Percentiles rank a stretch among this genome's conserved stretches.
Evolutionary conservation across 805 yeast genomes (phyloP).

Genomic region (Maudiozyma turicensis): DNA sequence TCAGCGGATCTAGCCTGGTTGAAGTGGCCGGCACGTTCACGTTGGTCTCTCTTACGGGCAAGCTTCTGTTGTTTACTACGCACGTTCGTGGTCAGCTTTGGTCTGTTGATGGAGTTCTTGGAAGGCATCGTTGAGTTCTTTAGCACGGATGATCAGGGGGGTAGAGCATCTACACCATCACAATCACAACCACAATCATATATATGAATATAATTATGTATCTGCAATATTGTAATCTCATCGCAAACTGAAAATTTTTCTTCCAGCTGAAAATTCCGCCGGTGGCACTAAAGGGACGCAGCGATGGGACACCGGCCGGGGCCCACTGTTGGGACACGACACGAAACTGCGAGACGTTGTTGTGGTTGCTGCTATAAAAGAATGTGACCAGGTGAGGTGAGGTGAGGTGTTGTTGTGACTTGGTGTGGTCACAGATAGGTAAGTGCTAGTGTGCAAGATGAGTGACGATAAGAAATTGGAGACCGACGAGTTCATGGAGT

Average conservation of each 20-base stretch:
- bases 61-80: constrained; percentile 41
- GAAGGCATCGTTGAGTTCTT: constrained; percentile 51
- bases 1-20: constrained; percentile 41
- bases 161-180: not conserved
- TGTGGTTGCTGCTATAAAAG: no score
- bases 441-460: not conserved
- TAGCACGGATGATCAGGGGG: not conserved
- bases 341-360: no score
- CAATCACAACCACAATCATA: no score
- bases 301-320: no score
- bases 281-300: no score
- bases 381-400: no score
- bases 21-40: constrained; percentile 34
- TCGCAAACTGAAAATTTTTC: not conserved
- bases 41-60: constrained; percentile 46
- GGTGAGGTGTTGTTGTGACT: not conserved
- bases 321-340: no score
- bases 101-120: constrained; percentile 73
- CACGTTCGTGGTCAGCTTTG: constrained; percentile 48
- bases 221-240: not conserved
- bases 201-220: no score
- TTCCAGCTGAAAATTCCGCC: no score
- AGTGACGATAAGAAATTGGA: constrained; percentile 33
- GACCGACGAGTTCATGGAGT: constrained; percentile 70
- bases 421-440: not conserved